Conservation (phyloP, 352 stramenopile species). For the Pythium brassicae region DNA sequence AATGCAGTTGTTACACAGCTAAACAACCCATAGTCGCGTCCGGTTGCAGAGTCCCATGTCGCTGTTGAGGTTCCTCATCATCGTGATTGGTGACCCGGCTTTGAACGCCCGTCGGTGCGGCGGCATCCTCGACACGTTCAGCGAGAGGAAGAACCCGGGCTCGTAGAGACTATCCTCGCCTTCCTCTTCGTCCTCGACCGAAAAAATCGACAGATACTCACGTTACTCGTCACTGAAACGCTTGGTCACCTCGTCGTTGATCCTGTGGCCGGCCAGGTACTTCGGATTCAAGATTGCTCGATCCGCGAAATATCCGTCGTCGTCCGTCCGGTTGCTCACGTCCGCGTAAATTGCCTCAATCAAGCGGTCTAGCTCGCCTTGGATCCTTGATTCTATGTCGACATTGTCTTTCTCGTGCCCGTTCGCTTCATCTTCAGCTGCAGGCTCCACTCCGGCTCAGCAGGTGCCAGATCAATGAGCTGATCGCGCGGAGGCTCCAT, state of each 20-base stretch:
- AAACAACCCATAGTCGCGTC: not conserved
- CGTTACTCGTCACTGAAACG: conserved; percentile 70
- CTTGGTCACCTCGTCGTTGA: conserved; percentile 85
- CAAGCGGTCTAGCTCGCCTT: too few relatives aligned
- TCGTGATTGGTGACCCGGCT: conserved; percentile 7
- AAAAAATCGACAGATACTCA: not conserved
- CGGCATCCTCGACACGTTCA: conserved; percentile 14
- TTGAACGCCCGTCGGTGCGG: not conserved
- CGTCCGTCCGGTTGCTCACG: conserved; percentile 2
- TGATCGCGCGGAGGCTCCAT: too few relatives aligned
- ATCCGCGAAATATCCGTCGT: conserved; percentile 80
- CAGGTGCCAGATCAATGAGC: too few relatives aligned
- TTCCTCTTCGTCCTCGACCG: conserved; percentile 80
- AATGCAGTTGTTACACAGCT: conserved; percentile 12
- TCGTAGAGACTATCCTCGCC: conserved; percentile 83
- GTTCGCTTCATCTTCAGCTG: too few relatives aligned
- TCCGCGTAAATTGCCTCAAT: too few relatives aligned
- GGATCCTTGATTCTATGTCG: too few relatives aligned
- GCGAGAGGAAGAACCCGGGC: conserved; percentile 75
- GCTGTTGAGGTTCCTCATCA: conserved; percentile 12
- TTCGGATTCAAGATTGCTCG: conserved; percentile 79
- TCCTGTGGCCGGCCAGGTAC: conserved; percentile 64
- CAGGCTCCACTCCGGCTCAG: too few relatives aligned
- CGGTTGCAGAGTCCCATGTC: too few relatives aligned
- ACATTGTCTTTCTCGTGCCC: too few relatives aligned